These are phyloP conservation scores for Exophiala phaeomuriformis DNA, from an alignment of 2,329 filamentous ascomycete genomes.

Conservation along the genomic window DNA sequence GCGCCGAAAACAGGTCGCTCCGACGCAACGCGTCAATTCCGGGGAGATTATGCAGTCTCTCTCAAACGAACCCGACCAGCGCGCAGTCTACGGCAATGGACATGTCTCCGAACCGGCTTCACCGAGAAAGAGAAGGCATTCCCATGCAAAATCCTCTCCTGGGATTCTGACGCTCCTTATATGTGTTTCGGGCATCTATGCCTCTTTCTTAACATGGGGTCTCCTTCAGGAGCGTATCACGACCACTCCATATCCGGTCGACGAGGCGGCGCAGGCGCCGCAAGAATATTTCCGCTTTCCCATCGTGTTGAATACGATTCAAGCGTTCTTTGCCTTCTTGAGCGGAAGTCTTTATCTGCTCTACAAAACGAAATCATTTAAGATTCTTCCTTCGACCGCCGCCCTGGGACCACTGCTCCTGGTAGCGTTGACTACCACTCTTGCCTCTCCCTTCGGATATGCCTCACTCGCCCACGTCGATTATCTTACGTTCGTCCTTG, in stretches of 20 bases:
- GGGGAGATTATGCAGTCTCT: constrained; percentile 53
- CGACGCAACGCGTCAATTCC: constrained; percentile 58
- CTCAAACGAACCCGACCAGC: constrained; percentile 31
- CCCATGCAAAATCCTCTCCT: constrained; percentile 38
- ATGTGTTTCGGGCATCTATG: constrained; percentile 92
- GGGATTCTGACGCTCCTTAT: constrained; percentile 70
- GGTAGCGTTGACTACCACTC: constrained; percentile 77
- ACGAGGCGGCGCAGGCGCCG: constrained; percentile 39
- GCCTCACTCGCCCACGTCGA: constrained; percentile 87
- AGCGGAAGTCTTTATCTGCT: constrained; percentile 76
- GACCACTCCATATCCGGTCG: constrained; percentile 65
- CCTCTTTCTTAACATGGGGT: constrained; percentile 92
- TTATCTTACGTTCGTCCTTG: constrained; percentile 95
- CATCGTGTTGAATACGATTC: constrained; percentile 91
- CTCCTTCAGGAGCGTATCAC: constrained; percentile 96
- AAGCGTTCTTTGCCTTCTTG: constrained; percentile 78
- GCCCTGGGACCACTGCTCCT: constrained; percentile 75
- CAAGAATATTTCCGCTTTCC: constrained; percentile 81
- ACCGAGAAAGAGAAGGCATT: neutral
- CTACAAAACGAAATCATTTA: constrained; percentile 51
- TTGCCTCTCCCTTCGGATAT: constrained; percentile 94
- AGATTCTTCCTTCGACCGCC: constrained; percentile 64
- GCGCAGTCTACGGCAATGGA: constrained; percentile 31
- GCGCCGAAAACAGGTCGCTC: constrained; percentile 60
- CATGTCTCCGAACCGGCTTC: constrained; percentile 17